These are phyloP conservation scores for Helotiales sp. DNA, from an alignment of 2,329 filamentous ascomycete genomes.

Conservation along the genomic window DNA sequence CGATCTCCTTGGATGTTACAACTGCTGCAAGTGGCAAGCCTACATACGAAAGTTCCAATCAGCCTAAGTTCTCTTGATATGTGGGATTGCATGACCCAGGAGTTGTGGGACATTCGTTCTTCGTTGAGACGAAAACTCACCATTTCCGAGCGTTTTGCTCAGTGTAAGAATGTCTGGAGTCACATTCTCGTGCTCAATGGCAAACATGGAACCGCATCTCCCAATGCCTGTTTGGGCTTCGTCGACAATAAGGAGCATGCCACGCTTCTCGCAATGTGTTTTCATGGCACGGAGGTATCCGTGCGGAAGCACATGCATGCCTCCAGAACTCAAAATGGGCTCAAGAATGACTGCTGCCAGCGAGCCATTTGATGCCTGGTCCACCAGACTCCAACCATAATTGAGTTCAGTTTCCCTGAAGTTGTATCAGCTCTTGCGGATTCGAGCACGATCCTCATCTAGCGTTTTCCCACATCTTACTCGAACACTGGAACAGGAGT, in stretches of 20 bases:
- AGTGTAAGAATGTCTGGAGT: constrained; percentile 60
- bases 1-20: constrained; percentile 54
- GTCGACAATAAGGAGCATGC: constrained; percentile 59
- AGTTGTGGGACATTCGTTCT: too few relatives aligned
- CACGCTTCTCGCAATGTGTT: constrained; percentile 51
- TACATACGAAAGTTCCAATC: not conserved
- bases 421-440: not conserved
- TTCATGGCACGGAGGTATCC: constrained; percentile 60
- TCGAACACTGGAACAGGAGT: too few relatives aligned
- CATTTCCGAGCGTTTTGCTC: constrained; percentile 61
- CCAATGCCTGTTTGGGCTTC: constrained; percentile 61
- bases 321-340: constrained; percentile 46
- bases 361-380: constrained; percentile 53
- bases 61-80: too few relatives aligned
- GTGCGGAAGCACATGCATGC: constrained; percentile 57
- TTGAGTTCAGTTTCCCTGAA: constrained; percentile 56
- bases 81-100: too few relatives aligned
- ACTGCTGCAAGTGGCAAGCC: constrained; percentile 60
- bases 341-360: constrained; percentile 64
- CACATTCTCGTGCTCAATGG: constrained; percentile 54
- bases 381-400: constrained; percentile 61
- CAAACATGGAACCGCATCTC: constrained; percentile 57
- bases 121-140: too few relatives aligned
- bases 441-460: not conserved
- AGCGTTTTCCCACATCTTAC: too few relatives aligned